Conservation (phyloP, 768 basidiomycete species). For the Cyclocybe cylindracea region DNA sequence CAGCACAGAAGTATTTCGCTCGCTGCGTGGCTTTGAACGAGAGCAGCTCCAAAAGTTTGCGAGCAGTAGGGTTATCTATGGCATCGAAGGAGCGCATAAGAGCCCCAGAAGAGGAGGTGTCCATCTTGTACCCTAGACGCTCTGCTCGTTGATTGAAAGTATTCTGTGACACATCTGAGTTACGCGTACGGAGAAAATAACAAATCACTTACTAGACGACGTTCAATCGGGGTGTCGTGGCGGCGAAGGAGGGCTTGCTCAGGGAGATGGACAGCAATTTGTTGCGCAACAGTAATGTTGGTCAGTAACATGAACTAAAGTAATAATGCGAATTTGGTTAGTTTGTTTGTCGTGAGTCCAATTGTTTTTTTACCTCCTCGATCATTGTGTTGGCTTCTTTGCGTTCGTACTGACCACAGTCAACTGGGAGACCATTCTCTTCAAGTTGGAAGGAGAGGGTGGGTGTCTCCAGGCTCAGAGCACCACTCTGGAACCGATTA, state of each 20-base stretch:
- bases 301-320: conserved; percentile 89
- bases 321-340: conserved; percentile 3
- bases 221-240: conserved; percentile 90
- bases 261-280: conserved; percentile 90
- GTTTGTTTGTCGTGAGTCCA: background rate
- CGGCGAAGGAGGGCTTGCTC: conserved; percentile 97
- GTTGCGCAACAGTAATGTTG: conserved; percentile 89
- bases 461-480: conserved; percentile 68
- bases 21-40: conserved; percentile 91
- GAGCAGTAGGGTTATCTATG: conserved; percentile 72
- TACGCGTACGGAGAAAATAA: conserved; percentile 7
- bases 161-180: conserved; percentile 43
- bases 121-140: conserved; percentile 81
- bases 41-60: conserved; percentile 78
- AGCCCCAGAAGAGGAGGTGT: conserved; percentile 74
- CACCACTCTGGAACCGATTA: conserved; percentile 79
- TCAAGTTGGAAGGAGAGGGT: conserved; percentile 80
- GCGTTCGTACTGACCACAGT: conserved; percentile 67
- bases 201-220: conserved; percentile 68
- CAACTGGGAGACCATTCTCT: conserved; percentile 74
- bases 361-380: conserved; percentile 69
- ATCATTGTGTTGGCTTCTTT: conserved; percentile 79
- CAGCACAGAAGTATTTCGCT: conserved; percentile 98
- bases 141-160: conserved; percentile 79
- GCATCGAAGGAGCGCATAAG: conserved; percentile 85